A percentile compares a stretch with the other conserved stretches of the same genome.
phyloP scores from a whole-genome alignment of 768 basidiomycete species.

The Pisolithus microcarpus region DNA sequence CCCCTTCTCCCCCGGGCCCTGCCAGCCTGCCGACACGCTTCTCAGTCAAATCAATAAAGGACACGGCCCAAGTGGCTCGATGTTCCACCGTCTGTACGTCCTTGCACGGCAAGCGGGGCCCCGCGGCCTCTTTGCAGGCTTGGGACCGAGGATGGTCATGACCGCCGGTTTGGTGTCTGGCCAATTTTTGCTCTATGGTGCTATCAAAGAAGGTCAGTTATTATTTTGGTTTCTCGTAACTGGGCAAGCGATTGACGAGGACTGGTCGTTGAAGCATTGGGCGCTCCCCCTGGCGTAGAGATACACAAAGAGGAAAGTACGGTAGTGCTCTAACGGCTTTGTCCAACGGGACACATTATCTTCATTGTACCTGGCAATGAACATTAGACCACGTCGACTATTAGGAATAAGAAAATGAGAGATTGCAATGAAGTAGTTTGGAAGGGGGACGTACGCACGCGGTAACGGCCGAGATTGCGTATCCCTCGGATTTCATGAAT shows the following conservation, averaged over 20 bases:
- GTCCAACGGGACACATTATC: background rate
- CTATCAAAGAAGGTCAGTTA: slow-evolving; percentile 55
- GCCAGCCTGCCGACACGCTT: slow-evolving; percentile 74
- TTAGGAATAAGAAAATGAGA: no score
- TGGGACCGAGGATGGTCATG: slow-evolving; percentile 84
- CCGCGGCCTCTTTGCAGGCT: slow-evolving; percentile 64
- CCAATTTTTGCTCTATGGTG: slow-evolving; percentile 76
- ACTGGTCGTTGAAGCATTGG: slow-evolving; percentile 32
- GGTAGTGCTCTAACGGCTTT: background rate
- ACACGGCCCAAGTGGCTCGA: slow-evolving; percentile 69
- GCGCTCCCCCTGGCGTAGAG: slow-evolving; percentile 64
- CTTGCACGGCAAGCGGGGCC: slow-evolving; percentile 68
- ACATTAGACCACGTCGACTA: no score
- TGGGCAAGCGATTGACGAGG: background rate
- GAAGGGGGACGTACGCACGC: no score
- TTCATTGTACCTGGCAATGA: no score
- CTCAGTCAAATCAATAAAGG: slow-evolving; percentile 83
- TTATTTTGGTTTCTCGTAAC: background rate
- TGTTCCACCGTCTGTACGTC: slow-evolving; percentile 54
- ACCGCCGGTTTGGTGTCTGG: slow-evolving; percentile 74
- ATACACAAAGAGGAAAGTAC: slow-evolving; percentile 58
- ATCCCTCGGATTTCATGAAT: no score
- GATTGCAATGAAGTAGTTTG: no score
- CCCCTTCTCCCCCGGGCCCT: background rate
- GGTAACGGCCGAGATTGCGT: no score